A percentile compares a stretch with the other conserved stretches of the same genome.
Conservation (phyloP, 2,329 filamentous ascomycete genomes). For the Aspergillus fructus region DNA sequence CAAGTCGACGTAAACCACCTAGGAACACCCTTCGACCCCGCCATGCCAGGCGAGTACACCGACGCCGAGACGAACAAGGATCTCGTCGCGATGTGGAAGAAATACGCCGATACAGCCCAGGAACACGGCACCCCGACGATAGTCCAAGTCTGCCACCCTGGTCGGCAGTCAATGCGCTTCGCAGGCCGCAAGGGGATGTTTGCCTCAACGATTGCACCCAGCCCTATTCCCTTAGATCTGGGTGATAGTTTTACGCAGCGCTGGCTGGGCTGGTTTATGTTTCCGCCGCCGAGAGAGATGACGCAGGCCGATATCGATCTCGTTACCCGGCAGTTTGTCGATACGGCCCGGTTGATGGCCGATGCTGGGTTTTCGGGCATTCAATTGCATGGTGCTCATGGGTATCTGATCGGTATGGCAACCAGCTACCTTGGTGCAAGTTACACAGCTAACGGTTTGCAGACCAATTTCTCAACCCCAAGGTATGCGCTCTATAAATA, state of each 20-base stretch:
- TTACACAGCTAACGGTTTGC: neutral
- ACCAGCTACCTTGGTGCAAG: neutral
- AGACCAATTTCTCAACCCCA: slow-evolving; percentile 40
- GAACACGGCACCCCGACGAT: slow-evolving; percentile 43
- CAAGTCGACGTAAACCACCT: slow-evolving; percentile 48
- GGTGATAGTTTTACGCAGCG: slow-evolving; percentile 39
- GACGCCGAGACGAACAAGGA: slow-evolving; percentile 16
- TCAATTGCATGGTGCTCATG: slow-evolving; percentile 55
- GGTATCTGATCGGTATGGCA: slow-evolving; percentile 49
- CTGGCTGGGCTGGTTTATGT: slow-evolving; percentile 26
- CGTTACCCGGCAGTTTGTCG: slow-evolving; percentile 54
- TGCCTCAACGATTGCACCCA: slow-evolving; percentile 37
- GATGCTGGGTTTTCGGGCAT: slow-evolving; percentile 55
- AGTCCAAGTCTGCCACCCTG: slow-evolving; percentile 48
- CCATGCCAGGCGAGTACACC: slow-evolving; percentile 28
- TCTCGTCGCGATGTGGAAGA: slow-evolving; percentile 27
- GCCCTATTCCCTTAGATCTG: slow-evolving; percentile 40
- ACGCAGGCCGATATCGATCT: slow-evolving; percentile 53
- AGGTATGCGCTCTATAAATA: slow-evolving; percentile 24
- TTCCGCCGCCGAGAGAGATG: slow-evolving; percentile 59
- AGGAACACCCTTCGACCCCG: slow-evolving; percentile 30
- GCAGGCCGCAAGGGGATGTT: slow-evolving; percentile 39
- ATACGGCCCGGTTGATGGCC: slow-evolving; percentile 51
- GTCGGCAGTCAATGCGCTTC: slow-evolving; percentile 43
- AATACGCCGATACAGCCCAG: slow-evolving; percentile 33